A percentile compares a stretch with the other conserved stretches of the same genome.
Conservation (phyloP, 495 filamentous ascomycete genomes). For the Pyrenopolyporus hunteri region DNA sequence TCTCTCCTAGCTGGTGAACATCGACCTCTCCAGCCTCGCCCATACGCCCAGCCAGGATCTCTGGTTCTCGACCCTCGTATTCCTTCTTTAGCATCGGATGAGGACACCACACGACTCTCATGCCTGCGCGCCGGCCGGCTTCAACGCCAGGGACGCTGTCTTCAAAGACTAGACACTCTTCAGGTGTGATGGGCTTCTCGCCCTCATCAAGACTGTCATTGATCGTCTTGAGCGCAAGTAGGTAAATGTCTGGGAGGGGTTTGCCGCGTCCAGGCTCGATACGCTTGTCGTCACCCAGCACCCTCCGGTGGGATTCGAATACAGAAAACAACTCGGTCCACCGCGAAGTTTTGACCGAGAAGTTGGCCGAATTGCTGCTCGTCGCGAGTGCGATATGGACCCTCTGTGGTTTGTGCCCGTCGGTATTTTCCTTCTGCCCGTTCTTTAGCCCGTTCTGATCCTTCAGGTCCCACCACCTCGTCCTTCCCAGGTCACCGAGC, state of each 20-base stretch:
- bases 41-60: conserved; percentile 84
- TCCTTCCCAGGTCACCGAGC: conserved; percentile 59
- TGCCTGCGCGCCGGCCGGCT: conserved; percentile 86
- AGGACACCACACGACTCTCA: conserved; percentile 93
- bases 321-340: conserved; percentile 72
- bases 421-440: conserved; percentile 15
- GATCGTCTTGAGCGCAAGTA: conserved; percentile 83
- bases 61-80: conserved; percentile 74
- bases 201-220: conserved; percentile 71
- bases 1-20: conserved; percentile 59
- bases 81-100: conserved; percentile 79
- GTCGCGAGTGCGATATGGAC: conserved; percentile 89
- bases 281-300: conserved; percentile 86
- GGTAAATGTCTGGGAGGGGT: conserved; percentile 92
- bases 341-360: conserved; percentile 78
- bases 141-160: conserved; percentile 94
- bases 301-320: conserved; percentile 70
- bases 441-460: conserved; percentile 23
- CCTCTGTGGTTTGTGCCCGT: conserved; percentile 49
- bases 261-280: conserved; percentile 85
- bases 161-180: conserved; percentile 96
- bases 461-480: conserved; percentile 51
- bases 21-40: conserved; percentile 64
- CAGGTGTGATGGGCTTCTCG: conserved; percentile 72
- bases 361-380: conserved; percentile 73